Conservation (phyloP, 495 filamentous ascomycete genomes). For the Daldinia decipiens region DNA sequence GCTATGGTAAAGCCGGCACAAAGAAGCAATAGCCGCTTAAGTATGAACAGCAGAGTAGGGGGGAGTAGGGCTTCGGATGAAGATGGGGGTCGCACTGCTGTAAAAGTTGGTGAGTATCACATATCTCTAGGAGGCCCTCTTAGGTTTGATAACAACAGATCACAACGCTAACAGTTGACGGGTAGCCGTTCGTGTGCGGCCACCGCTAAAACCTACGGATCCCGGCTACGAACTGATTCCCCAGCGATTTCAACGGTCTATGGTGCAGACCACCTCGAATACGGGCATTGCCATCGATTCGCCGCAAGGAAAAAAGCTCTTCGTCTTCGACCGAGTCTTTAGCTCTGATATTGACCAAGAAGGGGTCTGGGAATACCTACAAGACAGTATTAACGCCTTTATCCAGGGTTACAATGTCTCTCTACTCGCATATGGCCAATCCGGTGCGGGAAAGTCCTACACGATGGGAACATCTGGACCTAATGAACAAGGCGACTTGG, state of each 20-base stretch:
- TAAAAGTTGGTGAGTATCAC: constrained; percentile 92
- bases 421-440: constrained; percentile 96
- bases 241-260: constrained; percentile 91
- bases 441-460: constrained; percentile 99
- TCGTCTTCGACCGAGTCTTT: constrained; percentile 96
- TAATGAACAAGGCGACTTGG: constrained; percentile 75
- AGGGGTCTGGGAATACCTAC: constrained; percentile 93
- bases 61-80: constrained; percentile 93
- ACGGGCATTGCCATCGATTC: constrained; percentile 90
- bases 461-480: constrained; percentile 98
- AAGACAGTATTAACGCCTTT: constrained; percentile 90
- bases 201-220: constrained; percentile 82
- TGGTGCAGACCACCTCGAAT: constrained; percentile 85
- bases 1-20: constrained; percentile 80
- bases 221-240: constrained; percentile 95
- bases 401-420: constrained; percentile 99
- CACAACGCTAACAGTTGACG: constrained; percentile 38
- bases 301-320: constrained; percentile 89
- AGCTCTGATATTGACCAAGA: constrained; percentile 84
- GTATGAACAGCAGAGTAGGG: constrained; percentile 80
- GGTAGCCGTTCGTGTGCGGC: constrained; percentile 91
- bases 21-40: constrained; percentile 89
- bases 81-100: constrained; percentile 86
- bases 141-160: constrained; percentile 17
- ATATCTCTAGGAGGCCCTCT: background rate